Base-by-base conservation (phyloP, 78 protist genomes). In the Guillardia theta region DNA sequence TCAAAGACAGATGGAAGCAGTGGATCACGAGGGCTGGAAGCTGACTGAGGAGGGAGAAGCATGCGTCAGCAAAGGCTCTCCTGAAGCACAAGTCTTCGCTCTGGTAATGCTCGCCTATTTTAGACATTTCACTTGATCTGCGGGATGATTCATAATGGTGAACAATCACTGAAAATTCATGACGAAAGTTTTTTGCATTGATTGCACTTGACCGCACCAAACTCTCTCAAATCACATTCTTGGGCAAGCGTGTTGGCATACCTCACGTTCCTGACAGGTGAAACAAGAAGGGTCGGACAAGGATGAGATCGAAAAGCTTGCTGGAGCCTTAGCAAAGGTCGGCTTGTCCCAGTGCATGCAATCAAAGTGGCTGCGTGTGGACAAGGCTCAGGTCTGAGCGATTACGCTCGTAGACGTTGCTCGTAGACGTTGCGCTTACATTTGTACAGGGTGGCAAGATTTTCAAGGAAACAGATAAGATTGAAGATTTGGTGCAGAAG, bases 1-100 rank as follows among this genome's bases (percentile, higher is more conserved):
- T n/a, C n/a, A n/a, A n/a, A n/a, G n/a, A 3, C 48, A 18, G 76
- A 37, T 87, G 50, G 92, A 47, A 64, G 27, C 33, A 0, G 5
- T 4, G 30, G 64, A 39, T 30, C 80, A 46, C 24, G 22, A 39
- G 47, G 83, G 6, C 24, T 94, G 46, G 62, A 39, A 10, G 88
- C 80, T 95, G 46, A 90, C 94, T 21, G 33, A 43, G 6, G 95
- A 95, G 33, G 96, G 94, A 15, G 62, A n/a, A 41, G 12, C 1
- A 15, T 22, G 0, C 30, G 19, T 47, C 47, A 41, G 0, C 30
- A 3, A 48, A 18, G 96, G 96, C 18, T 48, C 62, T 44, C 95
- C 96, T 12, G 96, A 95, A 64, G 88, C 64, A 19, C 48, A 22
- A 19, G 90, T 95, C 44, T 62, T 50, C 64, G 47, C 24, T 19